phyloP scores from a whole-genome alignment of 1,284 basidiomycete genomes.

The Gomphus sp. region DNA sequence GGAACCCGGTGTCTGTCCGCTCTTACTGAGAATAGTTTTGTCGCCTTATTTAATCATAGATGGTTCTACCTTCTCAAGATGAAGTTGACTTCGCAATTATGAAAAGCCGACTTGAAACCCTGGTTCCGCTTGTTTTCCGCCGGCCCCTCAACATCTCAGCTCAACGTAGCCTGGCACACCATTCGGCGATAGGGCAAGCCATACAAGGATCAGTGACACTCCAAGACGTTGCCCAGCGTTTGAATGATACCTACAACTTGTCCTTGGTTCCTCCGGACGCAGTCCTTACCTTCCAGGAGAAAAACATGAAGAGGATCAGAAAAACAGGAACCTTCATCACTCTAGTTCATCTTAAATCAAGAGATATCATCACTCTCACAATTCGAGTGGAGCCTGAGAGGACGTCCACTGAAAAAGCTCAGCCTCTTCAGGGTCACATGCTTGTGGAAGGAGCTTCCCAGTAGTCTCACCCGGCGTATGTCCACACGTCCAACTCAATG shows the following conservation, averaged over 20 bases:
- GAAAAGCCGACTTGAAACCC: background rate
- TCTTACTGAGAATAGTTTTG: background rate
- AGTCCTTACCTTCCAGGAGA: background rate
- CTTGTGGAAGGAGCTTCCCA: background rate
- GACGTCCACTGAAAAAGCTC: background rate
- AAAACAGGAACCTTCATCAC: background rate
- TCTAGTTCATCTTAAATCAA: background rate
- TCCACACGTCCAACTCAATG: background rate
- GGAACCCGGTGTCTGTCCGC: background rate
- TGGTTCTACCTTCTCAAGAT: background rate
- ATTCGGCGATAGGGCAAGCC: background rate
- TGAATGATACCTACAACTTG: background rate
- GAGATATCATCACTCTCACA: background rate
- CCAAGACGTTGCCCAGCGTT: slow-evolving; percentile 5
- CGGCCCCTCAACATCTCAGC: background rate
- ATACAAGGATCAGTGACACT: slow-evolving; percentile 1
- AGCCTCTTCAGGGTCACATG: background rate
- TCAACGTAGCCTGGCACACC: background rate
- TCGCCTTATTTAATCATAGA: background rate
- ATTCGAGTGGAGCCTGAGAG: background rate
- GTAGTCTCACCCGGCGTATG: background rate
- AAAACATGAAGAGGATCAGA: background rate
- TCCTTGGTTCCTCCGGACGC: background rate
- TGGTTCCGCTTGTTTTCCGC: slow-evolving; percentile 2
- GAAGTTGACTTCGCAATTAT: background rate